phyloP scores from a whole-genome alignment of 116 monocot species.

The Cymodocea nodosa region DNA sequence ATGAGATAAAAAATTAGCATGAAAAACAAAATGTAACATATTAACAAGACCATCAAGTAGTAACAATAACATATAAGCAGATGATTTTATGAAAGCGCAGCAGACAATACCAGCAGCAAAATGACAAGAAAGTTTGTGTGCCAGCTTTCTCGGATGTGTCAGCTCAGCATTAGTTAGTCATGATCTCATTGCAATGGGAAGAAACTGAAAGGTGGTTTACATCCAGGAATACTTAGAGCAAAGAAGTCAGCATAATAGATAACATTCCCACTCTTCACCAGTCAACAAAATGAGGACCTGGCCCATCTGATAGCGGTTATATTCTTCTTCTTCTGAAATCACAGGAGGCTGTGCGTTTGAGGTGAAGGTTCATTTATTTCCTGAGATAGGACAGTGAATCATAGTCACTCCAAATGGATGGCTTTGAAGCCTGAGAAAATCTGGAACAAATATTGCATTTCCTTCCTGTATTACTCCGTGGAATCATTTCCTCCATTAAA shows the following conservation, averaged over 20 bases:
- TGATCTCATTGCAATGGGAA: constrained; percentile 87
- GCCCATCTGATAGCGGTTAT: constrained; percentile 56
- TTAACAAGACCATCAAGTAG: background rate
- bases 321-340: constrained; percentile 79
- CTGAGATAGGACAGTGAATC: constrained; percentile 7
- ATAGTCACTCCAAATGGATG: constrained; percentile 14
- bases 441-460: constrained; percentile 48
- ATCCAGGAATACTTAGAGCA: constrained; percentile 73
- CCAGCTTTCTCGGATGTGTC: constrained; percentile 80
- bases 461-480: constrained; percentile 19
- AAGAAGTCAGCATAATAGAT: constrained; percentile 89
- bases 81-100: background rate
- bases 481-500: constrained; percentile 11
- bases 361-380: constrained; percentile 12
- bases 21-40: background rate
- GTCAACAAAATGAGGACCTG: constrained; percentile 91
- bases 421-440: constrained; percentile 29
- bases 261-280: constrained; percentile 96
- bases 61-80: background rate
- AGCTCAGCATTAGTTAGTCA: constrained; percentile 85
- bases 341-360: constrained; percentile 21
- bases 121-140: constrained; percentile 77
- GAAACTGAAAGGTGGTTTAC: constrained; percentile 80
- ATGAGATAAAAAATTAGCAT: constrained; percentile 3
- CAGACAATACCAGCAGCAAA: constrained; percentile 79